Conservation (phyloP, 2,329 filamentous ascomycete species). For the Cyanodermella asteris region DNA sequence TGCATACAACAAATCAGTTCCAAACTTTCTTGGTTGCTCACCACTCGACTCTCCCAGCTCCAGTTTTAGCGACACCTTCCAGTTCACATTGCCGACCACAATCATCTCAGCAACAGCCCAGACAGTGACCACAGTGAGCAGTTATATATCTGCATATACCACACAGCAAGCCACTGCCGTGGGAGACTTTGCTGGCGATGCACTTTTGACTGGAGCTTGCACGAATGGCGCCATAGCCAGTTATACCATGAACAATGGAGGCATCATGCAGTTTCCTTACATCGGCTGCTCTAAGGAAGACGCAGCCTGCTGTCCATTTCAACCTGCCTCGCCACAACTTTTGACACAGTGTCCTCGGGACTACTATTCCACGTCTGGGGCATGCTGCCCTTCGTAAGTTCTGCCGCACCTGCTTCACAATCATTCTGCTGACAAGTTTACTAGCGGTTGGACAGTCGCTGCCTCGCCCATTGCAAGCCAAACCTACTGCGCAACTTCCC, state of each 20-base stretch:
- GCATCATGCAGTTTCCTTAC: conserved; percentile 8
- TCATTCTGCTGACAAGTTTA: conserved; percentile 1
- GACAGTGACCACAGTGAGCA: neutral
- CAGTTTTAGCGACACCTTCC: neutral
- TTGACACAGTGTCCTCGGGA: conserved; percentile 9
- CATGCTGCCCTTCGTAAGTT: conserved; percentile 10
- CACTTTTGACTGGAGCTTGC: conserved; percentile 8
- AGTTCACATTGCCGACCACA: neutral
- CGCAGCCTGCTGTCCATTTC: conserved; percentile 8
- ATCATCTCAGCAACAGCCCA: neutral
- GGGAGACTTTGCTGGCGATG: conserved; percentile 5
- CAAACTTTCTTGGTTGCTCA: conserved; percentile 4
- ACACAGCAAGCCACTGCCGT: conserved; percentile 1
- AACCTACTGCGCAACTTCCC: conserved; percentile 12
- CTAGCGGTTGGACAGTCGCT: conserved; percentile 9
- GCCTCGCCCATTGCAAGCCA: conserved; percentile 10
- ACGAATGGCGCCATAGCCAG: conserved; percentile 5
- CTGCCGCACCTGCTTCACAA: neutral
- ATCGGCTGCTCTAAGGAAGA: conserved; percentile 7
- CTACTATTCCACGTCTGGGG: conserved; percentile 7
- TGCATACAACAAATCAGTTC: conserved; percentile 4
- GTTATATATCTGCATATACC: neutral
- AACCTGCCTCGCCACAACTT: conserved; percentile 2
- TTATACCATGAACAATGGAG: conserved; percentile 4
- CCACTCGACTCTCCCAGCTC: neutral